Percentiles rank a stretch among this genome's conserved stretches.
These are phyloP conservation scores for Magnusiomyces ingens DNA, from an alignment of 1,139 yeast genomes.

Conservation along the genomic window DNA sequence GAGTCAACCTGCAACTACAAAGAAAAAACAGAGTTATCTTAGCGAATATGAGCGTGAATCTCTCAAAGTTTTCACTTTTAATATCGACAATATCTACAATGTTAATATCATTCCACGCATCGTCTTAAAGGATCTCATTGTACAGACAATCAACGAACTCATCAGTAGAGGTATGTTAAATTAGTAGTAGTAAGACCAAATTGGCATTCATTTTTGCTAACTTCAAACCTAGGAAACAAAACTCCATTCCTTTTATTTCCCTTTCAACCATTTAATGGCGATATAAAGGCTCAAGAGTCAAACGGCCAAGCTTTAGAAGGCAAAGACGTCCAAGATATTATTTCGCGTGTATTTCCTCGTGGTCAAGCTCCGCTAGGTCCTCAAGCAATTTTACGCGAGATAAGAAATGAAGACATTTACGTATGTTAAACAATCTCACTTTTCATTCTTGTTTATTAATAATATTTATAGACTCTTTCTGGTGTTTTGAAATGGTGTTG, in stretches of 20 bases:
- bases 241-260: constrained; percentile 32
- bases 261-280: constrained; percentile 23
- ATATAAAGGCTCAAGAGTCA: constrained; percentile 4
- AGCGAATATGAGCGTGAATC: too few species aligned
- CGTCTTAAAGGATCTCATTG: not conserved
- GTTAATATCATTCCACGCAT: not conserved
- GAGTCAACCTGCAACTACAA: too few species aligned
- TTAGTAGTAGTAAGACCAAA: not conserved
- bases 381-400: constrained; percentile 26
- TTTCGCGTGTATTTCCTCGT: constrained; percentile 25
- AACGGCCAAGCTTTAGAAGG: constrained; percentile 17
- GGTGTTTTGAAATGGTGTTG: constrained; percentile 75
- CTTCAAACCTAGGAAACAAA: constrained; percentile 15
- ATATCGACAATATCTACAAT: not conserved
- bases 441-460: not conserved
- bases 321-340: constrained; percentile 22
- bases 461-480: constrained; percentile 44
- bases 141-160: not conserved
- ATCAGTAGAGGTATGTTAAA: constrained; percentile 1
- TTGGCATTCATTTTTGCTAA: constrained; percentile 4
- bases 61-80: not conserved
- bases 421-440: constrained; percentile 12
- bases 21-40: too few species aligned
- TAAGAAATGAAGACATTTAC: constrained; percentile 28
- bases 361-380: constrained; percentile 24